Percentiles rank a stretch among this genome's conserved stretches.
phyloP scores from a whole-genome alignment of 352 stramenopile genomes.

The Pythium inflatum region DNA sequence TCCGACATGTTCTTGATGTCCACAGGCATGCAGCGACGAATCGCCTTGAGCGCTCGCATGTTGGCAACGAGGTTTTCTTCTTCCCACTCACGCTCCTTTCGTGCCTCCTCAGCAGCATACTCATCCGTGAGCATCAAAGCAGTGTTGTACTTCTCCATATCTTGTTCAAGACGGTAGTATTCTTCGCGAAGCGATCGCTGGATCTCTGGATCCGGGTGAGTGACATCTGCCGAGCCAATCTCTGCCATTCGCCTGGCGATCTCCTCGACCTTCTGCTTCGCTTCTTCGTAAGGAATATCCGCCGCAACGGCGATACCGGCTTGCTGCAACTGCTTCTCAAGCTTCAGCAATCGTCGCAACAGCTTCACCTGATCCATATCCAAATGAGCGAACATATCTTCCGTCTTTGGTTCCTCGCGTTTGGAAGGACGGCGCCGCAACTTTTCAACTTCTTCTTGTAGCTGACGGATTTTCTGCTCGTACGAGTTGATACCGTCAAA shows the following conservation, averaged over 20 bases:
- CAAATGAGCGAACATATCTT: constrained; percentile 74
- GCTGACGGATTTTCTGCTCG: constrained; percentile 77
- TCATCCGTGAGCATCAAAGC: constrained; percentile 91
- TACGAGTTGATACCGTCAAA: constrained; percentile 87
- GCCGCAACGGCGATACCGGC: constrained; percentile 89
- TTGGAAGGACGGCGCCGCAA: constrained; percentile 64
- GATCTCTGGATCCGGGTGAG: constrained; percentile 73
- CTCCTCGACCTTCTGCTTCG: constrained; percentile 88
- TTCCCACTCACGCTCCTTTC: too few relatives aligned
- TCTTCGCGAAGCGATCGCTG: constrained; percentile 90
- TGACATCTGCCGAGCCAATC: constrained; percentile 92
- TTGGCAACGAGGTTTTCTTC: too few relatives aligned
- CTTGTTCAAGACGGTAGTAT: constrained; percentile 92
- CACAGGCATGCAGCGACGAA: too few relatives aligned
- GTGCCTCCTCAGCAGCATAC: too few relatives aligned
- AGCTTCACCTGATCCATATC: constrained; percentile 81
- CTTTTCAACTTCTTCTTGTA: constrained; percentile 86
- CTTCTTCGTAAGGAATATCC: constrained; percentile 94
- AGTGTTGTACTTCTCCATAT: constrained; percentile 95
- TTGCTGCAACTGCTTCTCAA: constrained; percentile 84
- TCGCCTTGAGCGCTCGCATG: too few relatives aligned
- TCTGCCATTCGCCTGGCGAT: constrained; percentile 92
- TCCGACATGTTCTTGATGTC: too few relatives aligned
- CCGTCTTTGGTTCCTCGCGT: constrained; percentile 52
- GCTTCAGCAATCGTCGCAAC: constrained; percentile 77